Evolutionary conservation across 306 rosid genomes (phyloP), one percentile per base, ranked within the genome.

Genomic region (Prinsepia uniflora): DNA sequence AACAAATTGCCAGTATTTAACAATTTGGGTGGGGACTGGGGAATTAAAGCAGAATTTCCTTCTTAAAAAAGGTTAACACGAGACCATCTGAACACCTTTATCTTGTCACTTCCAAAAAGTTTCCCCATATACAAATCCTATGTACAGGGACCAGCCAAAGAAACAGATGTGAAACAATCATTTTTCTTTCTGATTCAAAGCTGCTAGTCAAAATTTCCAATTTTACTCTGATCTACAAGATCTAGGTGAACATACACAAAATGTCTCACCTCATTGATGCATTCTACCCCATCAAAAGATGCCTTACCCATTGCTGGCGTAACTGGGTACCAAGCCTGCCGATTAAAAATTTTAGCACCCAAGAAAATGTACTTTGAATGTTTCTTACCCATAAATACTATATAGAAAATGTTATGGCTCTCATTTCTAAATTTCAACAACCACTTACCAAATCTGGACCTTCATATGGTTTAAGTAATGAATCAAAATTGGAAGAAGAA

Each of bases 241-340:
- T 55, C 5, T 4, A 10, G 43, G n/a, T 56, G 12, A 42, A 56
- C 47, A 70, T 56, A 17, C 34, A 52, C 17, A 42, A 67, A 50
- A 52, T 57, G 18, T 22, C 80, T 49, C 69, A 94, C 97, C 98
- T 94, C 89, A 73, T 84, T 81, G 74, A 87, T 82, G 82, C 98
- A 90, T 74, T 90, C 95, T 34, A 88, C 96, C 19, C 92, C 98
- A 68, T 89, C 86, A 82, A 88, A 89, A 62, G 98, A 87, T 11
- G 88, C 45, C 82, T 93, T 93, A 15, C 96, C 96, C 96, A 94
- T 86, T 49, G 88, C 86, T 65, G 91, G 76, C 49, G 96, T 86
- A 50, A 90, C 97, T 11, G 98, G 98, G 72, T 90, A 82, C 98
- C 97, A 87, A 3, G 70, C 90, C 97, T 94, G 68, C 43, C 66